A percentile compares a stretch with the other conserved stretches of the same genome.
phyloP scores from a whole-genome alignment of 1,284 basidiomycete genomes.

The Irpex sp. region DNA sequence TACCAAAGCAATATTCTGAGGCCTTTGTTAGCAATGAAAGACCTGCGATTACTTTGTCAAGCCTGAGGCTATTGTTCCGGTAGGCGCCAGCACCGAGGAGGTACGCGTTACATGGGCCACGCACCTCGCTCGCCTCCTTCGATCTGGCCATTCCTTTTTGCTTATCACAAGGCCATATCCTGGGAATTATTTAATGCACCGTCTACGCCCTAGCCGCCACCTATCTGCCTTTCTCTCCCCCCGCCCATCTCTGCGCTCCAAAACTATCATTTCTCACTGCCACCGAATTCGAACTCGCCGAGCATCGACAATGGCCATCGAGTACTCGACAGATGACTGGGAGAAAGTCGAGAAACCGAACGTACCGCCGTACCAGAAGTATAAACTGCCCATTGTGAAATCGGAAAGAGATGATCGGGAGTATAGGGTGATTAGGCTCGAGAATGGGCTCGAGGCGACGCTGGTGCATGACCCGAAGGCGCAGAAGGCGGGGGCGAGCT shows the following conservation, averaged over 20 bases:
- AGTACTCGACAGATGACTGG: constrained; percentile 19
- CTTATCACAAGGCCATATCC: background rate
- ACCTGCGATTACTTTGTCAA: background rate
- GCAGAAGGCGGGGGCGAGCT: constrained; percentile 93
- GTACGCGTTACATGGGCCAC: background rate
- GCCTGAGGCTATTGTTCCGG: background rate
- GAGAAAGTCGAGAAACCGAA: constrained; percentile 15
- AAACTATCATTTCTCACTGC: constrained; percentile 3
- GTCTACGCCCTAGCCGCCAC: constrained; percentile 14
- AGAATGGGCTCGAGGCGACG: constrained; percentile 86
- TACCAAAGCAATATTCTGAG: too few relatives aligned
- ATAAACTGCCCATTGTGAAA: constrained; percentile 68
- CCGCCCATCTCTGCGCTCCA: constrained; percentile 1
- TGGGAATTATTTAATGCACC: constrained; percentile 17
- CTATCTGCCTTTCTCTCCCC: constrained; percentile 3
- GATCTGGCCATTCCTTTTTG: background rate
- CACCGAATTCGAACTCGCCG: background rate
- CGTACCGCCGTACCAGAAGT: constrained; percentile 35
- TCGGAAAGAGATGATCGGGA: constrained; percentile 75
- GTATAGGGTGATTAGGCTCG: constrained; percentile 80
- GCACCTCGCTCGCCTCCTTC: background rate
- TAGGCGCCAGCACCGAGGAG: background rate
- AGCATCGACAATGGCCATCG: constrained; percentile 12
- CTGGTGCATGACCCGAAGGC: constrained; percentile 85
- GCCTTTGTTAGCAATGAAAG: too few relatives aligned